Conservation (phyloP, 139 green algal species). For the Chlorella ohadii region DNA sequence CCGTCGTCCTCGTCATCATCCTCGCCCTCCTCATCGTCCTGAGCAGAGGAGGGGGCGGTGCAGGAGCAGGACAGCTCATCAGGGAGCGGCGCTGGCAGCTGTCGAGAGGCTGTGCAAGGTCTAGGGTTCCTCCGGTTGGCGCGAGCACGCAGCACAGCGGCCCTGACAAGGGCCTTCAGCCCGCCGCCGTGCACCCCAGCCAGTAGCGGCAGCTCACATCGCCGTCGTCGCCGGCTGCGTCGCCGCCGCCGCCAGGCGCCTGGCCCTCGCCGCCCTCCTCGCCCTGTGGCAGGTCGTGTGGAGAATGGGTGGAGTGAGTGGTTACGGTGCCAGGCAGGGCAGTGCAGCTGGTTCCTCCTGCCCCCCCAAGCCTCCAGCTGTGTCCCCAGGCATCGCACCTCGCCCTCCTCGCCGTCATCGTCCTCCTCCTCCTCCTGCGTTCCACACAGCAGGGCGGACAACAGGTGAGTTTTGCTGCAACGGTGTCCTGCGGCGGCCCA, state of each 20-base stretch:
- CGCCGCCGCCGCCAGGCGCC: conserved; percentile 7
- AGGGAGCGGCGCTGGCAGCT: neutral
- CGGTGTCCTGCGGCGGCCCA: no score
- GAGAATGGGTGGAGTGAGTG: neutral
- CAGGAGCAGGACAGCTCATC: no score
- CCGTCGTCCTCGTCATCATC: conserved; percentile 48
- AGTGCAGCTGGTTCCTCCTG: no score
- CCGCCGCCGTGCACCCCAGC: no score
- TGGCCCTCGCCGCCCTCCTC: conserved; percentile 25
- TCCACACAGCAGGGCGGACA: neutral
- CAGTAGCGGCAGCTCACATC: conserved; percentile 13
- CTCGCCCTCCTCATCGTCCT: conserved; percentile 51
- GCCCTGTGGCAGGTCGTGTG: neutral
- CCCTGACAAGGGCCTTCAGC: no score
- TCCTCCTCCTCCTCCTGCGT: conserved; percentile 33
- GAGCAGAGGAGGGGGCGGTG: neutral
- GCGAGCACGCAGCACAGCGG: no score
- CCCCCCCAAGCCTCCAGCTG: no score
- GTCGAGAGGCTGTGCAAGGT: no score
- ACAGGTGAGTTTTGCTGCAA: no score
- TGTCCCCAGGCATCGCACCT: no score
- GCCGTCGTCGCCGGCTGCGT: conserved; percentile 13
- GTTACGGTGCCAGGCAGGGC: neutral
- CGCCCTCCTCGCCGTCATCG: conserved; percentile 20
- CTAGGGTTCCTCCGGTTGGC: no score